A percentile compares a stretch with the other conserved stretches of the same genome.
Conservation (phyloP, 2,329 filamentous ascomycete genomes). For the Arthrobotrys megalospora region DNA sequence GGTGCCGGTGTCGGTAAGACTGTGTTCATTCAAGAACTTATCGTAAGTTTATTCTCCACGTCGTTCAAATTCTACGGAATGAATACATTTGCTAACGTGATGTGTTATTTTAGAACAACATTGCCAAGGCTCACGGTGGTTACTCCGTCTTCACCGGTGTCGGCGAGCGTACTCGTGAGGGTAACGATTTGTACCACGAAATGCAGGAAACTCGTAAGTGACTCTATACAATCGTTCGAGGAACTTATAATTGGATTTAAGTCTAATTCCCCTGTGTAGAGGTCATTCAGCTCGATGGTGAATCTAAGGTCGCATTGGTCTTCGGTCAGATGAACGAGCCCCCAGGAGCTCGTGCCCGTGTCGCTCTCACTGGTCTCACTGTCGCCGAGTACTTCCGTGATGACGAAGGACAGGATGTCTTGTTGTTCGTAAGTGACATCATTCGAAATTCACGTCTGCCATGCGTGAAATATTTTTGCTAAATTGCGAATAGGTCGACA, state of each 20-base stretch:
- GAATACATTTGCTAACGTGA: constrained; percentile 15
- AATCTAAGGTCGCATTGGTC: constrained; percentile 98
- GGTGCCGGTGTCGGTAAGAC: constrained; percentile 99
- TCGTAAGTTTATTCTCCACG: constrained; percentile 72
- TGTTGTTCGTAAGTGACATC: constrained; percentile 63
- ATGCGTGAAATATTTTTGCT: constrained; percentile 55
- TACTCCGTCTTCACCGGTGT: constrained; percentile 99
- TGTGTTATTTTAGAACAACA: constrained; percentile 83
- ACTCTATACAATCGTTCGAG: neutral
- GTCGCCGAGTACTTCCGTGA: constrained; percentile 88
- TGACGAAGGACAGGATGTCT: constrained; percentile 70
- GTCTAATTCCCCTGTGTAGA: constrained; percentile 65
- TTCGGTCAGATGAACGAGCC: constrained; percentile 99
- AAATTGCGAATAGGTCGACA: constrained; percentile 86
- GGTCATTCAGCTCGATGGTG: constrained; percentile 99
- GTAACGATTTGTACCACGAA: constrained; percentile 99
- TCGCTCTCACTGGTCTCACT: constrained; percentile 91
- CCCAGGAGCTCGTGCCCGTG: constrained; percentile 99
- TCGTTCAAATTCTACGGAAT: neutral
- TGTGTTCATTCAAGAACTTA: constrained; percentile 99
- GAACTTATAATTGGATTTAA: neutral
- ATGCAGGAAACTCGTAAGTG: constrained; percentile 91
- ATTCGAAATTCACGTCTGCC: constrained; percentile 2
- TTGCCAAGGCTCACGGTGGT: constrained; percentile 99
- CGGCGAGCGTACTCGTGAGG: constrained; percentile 99